Conservation (phyloP, 306 rosid species). For the Vicia villosa region DNA sequence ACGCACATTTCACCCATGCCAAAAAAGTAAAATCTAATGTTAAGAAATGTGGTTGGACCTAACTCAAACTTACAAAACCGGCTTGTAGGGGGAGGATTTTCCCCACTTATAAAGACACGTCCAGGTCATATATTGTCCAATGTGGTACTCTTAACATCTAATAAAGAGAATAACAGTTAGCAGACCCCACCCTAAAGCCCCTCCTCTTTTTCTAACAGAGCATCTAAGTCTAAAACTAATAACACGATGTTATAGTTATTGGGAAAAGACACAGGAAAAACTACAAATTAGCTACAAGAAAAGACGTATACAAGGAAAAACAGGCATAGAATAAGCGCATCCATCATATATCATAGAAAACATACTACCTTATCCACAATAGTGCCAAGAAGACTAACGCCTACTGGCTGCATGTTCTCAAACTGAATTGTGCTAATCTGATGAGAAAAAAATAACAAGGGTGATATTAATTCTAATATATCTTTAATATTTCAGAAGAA, state of each 20-base stretch:
- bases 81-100: no score
- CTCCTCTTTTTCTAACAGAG: slow-evolving; percentile 19
- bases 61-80: no score
- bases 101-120: no score
- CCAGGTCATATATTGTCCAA: no score
- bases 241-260: neutral
- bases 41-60: no score
- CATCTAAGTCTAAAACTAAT: slow-evolving; percentile 1
- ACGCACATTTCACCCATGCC: slow-evolving; percentile 13
- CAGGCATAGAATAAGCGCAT: slow-evolving; percentile 21
- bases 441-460: slow-evolving; percentile 10
- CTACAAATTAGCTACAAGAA: slow-evolving; percentile 6
- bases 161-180: slow-evolving; percentile 14
- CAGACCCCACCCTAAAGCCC: slow-evolving; percentile 5
- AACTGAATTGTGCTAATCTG: slow-evolving; percentile 98
- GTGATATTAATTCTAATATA: slow-evolving; percentile 26
- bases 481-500: slow-evolving; percentile 19
- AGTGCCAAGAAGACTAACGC: slow-evolving; percentile 79
- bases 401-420: slow-evolving; percentile 95
- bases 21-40: neutral
- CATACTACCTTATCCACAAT: slow-evolving; percentile 82
- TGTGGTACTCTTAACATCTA: no score
- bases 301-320: slow-evolving; percentile 4
- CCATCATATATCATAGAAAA: slow-evolving; percentile 25
- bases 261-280: neutral